Conservation (phyloP, 2,329 filamentous ascomycete genomes). For the Monosporascus sp. region DNA sequence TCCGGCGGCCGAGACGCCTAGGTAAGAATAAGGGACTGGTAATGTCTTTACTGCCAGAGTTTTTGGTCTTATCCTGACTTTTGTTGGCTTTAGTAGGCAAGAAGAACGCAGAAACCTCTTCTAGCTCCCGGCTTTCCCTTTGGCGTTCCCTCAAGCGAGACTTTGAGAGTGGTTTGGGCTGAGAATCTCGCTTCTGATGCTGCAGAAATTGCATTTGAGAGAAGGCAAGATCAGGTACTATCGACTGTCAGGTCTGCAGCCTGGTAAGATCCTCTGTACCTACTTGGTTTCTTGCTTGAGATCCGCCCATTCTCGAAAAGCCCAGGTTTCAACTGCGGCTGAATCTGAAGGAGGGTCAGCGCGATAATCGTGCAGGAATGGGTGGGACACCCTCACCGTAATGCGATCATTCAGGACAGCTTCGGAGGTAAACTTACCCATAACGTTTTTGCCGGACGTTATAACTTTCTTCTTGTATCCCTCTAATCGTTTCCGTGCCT, state of each 20-base stretch:
- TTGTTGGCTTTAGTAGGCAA: conserved; percentile 9
- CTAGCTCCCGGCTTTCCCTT: conserved; percentile 27
- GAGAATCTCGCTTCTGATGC: conserved; percentile 13
- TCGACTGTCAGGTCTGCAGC: conserved; percentile 3
- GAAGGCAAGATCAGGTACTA: conserved; percentile 49
- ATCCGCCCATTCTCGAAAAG: conserved; percentile 41
- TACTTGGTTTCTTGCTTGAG: conserved; percentile 31
- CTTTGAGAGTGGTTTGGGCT: conserved; percentile 18
- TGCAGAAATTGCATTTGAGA: conserved; percentile 45
- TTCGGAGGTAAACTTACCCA: conserved; percentile 50
- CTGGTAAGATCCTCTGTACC: conserved; percentile 11
- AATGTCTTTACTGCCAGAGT: not conserved
- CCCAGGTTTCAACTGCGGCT: conserved; percentile 30
- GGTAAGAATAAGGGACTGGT: not conserved
- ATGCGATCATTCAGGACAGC: conserved; percentile 47
- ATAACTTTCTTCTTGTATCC: conserved; percentile 24
- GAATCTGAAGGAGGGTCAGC: conserved; percentile 18
- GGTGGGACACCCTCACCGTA: conserved; percentile 36
- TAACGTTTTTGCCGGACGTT: conserved; percentile 40
- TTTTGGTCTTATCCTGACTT: conserved; percentile 3
- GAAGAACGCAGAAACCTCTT: conserved; percentile 34
- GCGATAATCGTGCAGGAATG: not conserved
- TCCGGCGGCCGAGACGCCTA: not conserved
- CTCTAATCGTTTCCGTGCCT: conserved; percentile 12
- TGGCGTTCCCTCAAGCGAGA: conserved; percentile 16